These are phyloP conservation scores for Aspergillus clavatus DNA, from an alignment of 2,329 filamentous ascomycete genomes.

Conservation along the genomic window DNA sequence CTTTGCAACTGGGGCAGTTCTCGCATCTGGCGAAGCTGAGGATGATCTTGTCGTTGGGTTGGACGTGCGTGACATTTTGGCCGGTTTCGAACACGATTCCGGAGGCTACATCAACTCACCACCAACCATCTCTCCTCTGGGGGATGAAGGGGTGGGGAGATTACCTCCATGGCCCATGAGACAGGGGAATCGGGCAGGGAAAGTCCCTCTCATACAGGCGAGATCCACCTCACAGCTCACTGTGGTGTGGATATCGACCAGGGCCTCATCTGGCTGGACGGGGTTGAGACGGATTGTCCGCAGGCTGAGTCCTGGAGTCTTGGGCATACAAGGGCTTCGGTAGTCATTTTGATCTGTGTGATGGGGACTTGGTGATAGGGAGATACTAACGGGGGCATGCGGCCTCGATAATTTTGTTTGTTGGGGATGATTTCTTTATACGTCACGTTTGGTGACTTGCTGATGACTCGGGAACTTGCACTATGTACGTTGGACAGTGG, in stretches of 20 bases:
- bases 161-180: conserved; percentile 21
- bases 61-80: conserved; percentile 37
- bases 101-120: conserved; percentile 33
- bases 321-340: not conserved
- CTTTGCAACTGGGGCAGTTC: conserved; percentile 12
- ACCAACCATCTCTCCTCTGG: too few relatives aligned
- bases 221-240: conserved; percentile 35
- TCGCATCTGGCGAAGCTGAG: conserved; percentile 19
- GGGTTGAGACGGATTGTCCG: too few relatives aligned
- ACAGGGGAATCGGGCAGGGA: conserved; percentile 11
- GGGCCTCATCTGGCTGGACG: conserved; percentile 18
- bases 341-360: not conserved
- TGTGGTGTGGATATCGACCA: conserved; percentile 31
- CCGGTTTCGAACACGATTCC: conserved; percentile 48
- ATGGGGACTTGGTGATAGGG: too few relatives aligned
- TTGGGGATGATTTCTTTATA: too few relatives aligned
- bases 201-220: conserved; percentile 21
- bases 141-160: not conserved
- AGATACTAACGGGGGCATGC: too few relatives aligned
- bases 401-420: too few relatives aligned
- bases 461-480: too few relatives aligned
- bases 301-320: too few relatives aligned
- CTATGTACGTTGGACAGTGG: too few relatives aligned
- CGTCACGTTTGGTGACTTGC: too few relatives aligned
- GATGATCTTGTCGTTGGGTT: conserved; percentile 43